A percentile compares a stretch with the other conserved stretches of the same genome.
Evolutionary conservation across 139 green algal species (phyloP).

Genomic region (Closterium sp.): DNA sequence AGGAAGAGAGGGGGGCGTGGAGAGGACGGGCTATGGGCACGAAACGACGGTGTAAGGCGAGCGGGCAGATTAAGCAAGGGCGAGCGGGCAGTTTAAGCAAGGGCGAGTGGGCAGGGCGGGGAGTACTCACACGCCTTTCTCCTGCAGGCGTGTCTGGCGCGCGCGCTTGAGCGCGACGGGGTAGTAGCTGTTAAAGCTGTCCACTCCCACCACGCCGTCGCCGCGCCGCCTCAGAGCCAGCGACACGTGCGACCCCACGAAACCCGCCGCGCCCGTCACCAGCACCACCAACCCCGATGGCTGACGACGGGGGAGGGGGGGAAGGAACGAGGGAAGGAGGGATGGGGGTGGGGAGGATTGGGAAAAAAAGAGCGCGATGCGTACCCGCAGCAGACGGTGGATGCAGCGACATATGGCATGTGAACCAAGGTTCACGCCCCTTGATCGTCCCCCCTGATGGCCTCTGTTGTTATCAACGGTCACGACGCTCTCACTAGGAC

Average conservation of each 20-base stretch:
- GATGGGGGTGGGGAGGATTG: no score
- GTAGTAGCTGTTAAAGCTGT: constrained; percentile 88
- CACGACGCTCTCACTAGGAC: no score
- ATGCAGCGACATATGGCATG: no score
- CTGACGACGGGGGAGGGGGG: not conserved
- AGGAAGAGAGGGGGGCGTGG: not conserved
- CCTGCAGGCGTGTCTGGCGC: constrained; percentile 48
- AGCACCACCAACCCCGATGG: constrained; percentile 13
- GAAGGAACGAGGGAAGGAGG: no score
- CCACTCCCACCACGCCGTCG: constrained; percentile 69
- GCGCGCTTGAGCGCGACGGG: constrained; percentile 65
- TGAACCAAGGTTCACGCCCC: no score
- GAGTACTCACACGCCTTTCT: constrained; percentile 3
- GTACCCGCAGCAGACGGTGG: no score
- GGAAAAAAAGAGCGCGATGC: no score
- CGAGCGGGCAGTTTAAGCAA: not conserved
- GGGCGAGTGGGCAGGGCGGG: not conserved
- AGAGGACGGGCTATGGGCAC: not conserved
- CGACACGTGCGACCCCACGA: constrained; percentile 71
- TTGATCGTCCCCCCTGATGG: no score
- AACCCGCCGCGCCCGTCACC: constrained; percentile 52
- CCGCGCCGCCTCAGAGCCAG: constrained; percentile 53
- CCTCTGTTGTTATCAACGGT: no score
- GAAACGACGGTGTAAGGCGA: not conserved
- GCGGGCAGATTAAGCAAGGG: not conserved